Evolutionary conservation across 306 rosid genomes (phyloP).

Genomic region (Trifolium fragiferum): DNA sequence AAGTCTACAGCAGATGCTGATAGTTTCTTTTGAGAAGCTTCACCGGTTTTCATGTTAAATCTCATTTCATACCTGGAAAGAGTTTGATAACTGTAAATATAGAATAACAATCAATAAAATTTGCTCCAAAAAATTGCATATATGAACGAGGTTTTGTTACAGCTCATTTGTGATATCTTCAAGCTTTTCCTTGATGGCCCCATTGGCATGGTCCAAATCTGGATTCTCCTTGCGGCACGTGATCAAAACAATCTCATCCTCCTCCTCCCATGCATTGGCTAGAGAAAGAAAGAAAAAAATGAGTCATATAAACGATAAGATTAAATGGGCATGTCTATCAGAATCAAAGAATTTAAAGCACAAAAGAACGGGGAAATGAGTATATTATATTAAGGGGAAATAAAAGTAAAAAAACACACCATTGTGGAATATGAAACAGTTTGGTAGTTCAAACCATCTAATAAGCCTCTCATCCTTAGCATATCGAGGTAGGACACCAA

Average conservation of each 20-base stretch:
- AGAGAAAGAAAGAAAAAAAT: neutral
- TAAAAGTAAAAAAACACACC: constrained; percentile 54
- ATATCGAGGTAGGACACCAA: constrained; percentile 92
- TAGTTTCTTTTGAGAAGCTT: constrained; percentile 78
- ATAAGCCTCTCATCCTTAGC: constrained; percentile 81
- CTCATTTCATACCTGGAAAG: constrained; percentile 85
- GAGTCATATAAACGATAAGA: constrained; percentile 37
- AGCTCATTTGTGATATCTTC: constrained; percentile 73
- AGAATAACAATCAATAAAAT: constrained; percentile 10
- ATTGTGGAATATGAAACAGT: constrained; percentile 95
- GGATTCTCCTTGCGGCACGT: constrained; percentile 83
- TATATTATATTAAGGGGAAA: constrained; percentile 19
- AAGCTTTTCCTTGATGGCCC: constrained; percentile 76
- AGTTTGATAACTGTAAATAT: constrained; percentile 31
- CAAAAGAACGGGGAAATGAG: neutral
- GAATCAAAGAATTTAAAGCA: constrained; percentile 9
- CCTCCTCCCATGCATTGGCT: constrained; percentile 99
- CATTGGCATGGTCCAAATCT: constrained; percentile 70
- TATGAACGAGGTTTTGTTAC: constrained; percentile 51
- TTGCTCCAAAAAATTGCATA: constrained; percentile 28
- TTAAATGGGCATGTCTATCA: constrained; percentile 29
- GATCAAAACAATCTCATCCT: constrained; percentile 83
- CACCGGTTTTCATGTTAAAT: constrained; percentile 80
- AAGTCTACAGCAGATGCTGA: constrained; percentile 85
- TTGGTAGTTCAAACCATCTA: constrained; percentile 97